phyloP scores from a whole-genome alignment of 257 asterid genomes.

The Solanum gracilifrons region DNA sequence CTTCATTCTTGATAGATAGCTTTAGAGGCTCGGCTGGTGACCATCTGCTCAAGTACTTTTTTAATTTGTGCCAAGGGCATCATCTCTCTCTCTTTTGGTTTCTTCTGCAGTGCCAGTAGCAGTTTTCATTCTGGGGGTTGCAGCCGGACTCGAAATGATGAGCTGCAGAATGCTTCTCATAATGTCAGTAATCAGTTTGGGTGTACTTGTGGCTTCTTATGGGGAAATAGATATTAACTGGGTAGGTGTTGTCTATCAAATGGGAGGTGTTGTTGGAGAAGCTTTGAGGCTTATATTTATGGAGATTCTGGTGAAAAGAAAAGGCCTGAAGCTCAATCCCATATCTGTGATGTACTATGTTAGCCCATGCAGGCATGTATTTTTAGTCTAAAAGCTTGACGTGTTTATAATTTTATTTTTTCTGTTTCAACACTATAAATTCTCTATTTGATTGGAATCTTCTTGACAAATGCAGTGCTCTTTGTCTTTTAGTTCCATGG shows the following conservation, averaged over 20 bases:
- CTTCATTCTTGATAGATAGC: neutral
- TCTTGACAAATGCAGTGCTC: constrained; percentile 53
- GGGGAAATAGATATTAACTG: constrained; percentile 89
- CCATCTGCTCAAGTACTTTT: neutral
- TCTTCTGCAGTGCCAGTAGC: constrained; percentile 90
- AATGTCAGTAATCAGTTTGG: constrained; percentile 89
- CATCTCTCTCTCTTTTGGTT: constrained; percentile 4
- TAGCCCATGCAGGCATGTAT: constrained; percentile 94
- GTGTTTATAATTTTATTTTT: neutral
- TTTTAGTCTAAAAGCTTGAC: neutral
- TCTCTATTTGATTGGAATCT: neutral
- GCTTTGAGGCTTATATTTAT: constrained; percentile 89
- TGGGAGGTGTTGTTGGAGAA: constrained; percentile 99
- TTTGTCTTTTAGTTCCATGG: constrained; percentile 95
- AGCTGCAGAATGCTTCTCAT: constrained; percentile 84
- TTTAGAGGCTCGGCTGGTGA: neutral
- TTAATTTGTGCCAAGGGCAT: neutral
- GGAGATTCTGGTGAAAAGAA: constrained; percentile 90
- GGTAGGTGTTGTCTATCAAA: constrained; percentile 97
- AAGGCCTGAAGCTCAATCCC: constrained; percentile 88
- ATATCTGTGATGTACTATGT: constrained; percentile 94
- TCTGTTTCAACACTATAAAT: neutral
- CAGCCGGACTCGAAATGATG: constrained; percentile 96
- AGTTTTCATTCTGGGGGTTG: constrained; percentile 84
- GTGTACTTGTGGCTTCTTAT: constrained; percentile 89